A percentile compares a stretch with the other conserved stretches of the same genome.
phyloP scores from a whole-genome alignment of 208 protist genomes.

The Tritrichomonas foetus region DNA sequence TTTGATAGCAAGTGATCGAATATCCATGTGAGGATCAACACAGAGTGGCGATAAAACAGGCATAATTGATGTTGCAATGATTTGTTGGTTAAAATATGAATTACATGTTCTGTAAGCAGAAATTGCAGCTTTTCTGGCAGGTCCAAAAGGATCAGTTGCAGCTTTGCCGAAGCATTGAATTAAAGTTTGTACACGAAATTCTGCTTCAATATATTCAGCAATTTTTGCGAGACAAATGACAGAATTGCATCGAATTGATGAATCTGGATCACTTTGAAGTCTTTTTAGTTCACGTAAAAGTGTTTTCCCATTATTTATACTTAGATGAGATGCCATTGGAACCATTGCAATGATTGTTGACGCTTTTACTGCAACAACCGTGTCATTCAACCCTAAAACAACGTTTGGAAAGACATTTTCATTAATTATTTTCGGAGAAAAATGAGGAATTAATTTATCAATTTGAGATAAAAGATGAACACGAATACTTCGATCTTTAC shows the following conservation, averaged over 20 bases:
- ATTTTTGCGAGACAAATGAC: slow-evolving; percentile 14
- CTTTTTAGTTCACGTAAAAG: not conserved
- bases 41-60: not conserved
- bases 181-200: not conserved
- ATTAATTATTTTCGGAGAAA: not conserved
- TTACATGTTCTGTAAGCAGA: not conserved
- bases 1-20: not conserved
- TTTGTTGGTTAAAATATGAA: not conserved
- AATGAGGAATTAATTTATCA: not conserved
- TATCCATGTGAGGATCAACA: not conserved
- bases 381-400: not conserved
- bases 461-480: not conserved
- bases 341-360: slow-evolving; percentile 1
- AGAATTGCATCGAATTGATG: not conserved
- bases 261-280: not conserved
- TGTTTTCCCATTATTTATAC: not conserved
- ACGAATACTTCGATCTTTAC: not conserved
- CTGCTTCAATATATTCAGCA: not conserved
- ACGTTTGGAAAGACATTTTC: not conserved
- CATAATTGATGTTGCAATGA: not conserved
- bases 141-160: not conserved
- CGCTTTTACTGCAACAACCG: not conserved
- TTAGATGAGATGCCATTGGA: not conserved
- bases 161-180: not conserved
- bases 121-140: not conserved